A percentile compares a stretch with the other conserved stretches of the same genome.
Conservation (phyloP, 768 basidiomycete genomes). For the Rhodotorula graminis region DNA sequence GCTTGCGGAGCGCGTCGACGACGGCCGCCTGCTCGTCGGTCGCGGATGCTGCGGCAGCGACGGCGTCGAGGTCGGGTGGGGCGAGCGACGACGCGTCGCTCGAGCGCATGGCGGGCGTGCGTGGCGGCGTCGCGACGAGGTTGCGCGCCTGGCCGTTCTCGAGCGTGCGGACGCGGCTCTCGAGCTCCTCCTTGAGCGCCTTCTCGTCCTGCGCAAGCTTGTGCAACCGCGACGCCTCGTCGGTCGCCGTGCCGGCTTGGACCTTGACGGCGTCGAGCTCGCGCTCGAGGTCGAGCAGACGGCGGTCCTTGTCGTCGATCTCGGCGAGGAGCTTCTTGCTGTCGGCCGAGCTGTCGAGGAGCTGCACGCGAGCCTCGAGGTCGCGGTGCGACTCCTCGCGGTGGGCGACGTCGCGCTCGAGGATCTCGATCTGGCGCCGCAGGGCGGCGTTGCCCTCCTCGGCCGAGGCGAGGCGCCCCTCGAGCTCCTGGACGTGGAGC, state of each 20-base stretch:
- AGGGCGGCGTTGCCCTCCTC: conserved; percentile 48
- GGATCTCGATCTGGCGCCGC: conserved; percentile 63
- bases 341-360: conserved; percentile 56
- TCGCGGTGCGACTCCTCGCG: conserved; percentile 66
- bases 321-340: conserved; percentile 68
- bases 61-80: conserved; percentile 41
- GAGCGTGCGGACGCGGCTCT: conserved; percentile 50
- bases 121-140: conserved; percentile 1
- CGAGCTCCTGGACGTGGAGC: conserved; percentile 80
- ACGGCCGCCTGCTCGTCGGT: conserved; percentile 7
- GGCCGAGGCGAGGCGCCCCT: conserved; percentile 61
- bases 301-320: conserved; percentile 74
- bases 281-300: conserved; percentile 68
- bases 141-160: conserved; percentile 6
- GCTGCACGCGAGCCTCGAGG: conserved; percentile 66
- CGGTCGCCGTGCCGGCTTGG: conserved; percentile 63
- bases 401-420: conserved; percentile 72
- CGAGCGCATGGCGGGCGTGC: conserved; percentile 18
- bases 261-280: conserved; percentile 74
- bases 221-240: conserved; percentile 63
- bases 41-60: conserved; percentile 41
- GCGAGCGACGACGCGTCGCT: conserved; percentile 42
- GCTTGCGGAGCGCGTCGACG: conserved; percentile 52
- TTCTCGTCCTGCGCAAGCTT: conserved; percentile 53
- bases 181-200: conserved; percentile 61